Conservation (phyloP, 345 rosid genomes). For the Angophora floribunda region DNA sequence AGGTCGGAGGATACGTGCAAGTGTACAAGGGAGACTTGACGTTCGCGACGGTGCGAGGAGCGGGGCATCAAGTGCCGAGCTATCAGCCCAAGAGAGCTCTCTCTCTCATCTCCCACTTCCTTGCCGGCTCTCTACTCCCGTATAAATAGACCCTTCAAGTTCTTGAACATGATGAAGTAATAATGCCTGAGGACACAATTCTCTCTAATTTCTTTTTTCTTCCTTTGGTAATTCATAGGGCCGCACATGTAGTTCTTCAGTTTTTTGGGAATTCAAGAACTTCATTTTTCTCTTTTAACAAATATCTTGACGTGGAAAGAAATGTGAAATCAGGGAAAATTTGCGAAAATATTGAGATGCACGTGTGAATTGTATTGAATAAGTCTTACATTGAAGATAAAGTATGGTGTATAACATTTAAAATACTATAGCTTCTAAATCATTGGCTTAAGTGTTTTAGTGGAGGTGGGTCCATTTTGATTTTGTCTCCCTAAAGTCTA, state of each 20-base stretch:
- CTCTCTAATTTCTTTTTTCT: background rate
- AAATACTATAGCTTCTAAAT: background rate
- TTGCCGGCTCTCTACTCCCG: constrained; percentile 59
- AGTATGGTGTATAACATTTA: background rate
- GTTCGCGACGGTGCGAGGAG: constrained; percentile 74
- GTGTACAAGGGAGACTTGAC: constrained; percentile 63
- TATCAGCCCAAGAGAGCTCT: constrained; percentile 77
- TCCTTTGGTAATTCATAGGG: background rate
- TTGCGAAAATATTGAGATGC: background rate
- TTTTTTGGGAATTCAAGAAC: background rate
- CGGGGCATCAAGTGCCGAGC: constrained; percentile 92
- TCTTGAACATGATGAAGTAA: background rate
- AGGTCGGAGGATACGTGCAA: constrained; percentile 80
- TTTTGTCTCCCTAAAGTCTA: background rate
- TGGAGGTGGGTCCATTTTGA: background rate
- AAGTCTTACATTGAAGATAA: background rate
- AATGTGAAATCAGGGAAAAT: background rate
- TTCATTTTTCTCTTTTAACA: background rate
- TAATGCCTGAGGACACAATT: background rate
- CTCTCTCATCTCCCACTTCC: constrained; percentile 54
- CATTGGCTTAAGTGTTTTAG: background rate
- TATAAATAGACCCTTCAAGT: background rate
- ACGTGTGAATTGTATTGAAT: background rate
- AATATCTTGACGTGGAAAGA: background rate
- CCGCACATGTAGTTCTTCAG: background rate